Evolutionary conservation across 2,329 filamentous ascomycete species (phyloP).

Genomic region (Penicillium sp.): DNA sequence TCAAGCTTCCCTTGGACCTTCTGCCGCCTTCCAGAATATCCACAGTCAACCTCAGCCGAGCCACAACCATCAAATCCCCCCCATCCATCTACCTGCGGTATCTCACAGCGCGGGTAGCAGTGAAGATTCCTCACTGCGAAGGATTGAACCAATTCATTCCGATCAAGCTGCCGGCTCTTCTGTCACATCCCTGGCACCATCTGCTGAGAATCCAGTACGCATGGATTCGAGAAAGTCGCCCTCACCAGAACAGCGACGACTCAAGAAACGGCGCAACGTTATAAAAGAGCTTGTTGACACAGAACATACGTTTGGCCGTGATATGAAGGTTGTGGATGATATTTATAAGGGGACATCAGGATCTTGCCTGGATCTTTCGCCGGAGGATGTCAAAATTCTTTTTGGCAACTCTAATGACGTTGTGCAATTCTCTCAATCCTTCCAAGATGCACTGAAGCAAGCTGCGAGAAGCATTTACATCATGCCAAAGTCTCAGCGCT

Average conservation of each 20-base stretch:
- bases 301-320: constrained; percentile 83
- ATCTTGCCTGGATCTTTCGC: constrained; percentile 74
- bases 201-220: constrained; percentile 27
- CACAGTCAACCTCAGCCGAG: neutral
- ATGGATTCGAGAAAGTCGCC: constrained; percentile 28
- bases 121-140: constrained; percentile 38
- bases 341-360: constrained; percentile 95
- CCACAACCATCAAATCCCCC: neutral
- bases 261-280: constrained; percentile 77
- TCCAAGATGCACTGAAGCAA: constrained; percentile 77
- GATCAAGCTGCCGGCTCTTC: constrained; percentile 37
- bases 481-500: constrained; percentile 57
- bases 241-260: constrained; percentile 50
- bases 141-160: constrained; percentile 29
- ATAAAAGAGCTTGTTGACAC: constrained; percentile 93
- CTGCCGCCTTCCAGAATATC: neutral
- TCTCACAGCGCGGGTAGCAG: constrained; percentile 33
- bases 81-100: neutral
- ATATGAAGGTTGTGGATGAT: constrained; percentile 96
- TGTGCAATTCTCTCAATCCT: constrained; percentile 77
- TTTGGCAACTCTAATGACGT: constrained; percentile 94
- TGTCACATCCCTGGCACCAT: constrained; percentile 37
- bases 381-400: constrained; percentile 82
- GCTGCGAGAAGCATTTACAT: constrained; percentile 78
- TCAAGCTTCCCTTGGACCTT: neutral